Base-by-base conservation (phyloP, 1,284 basidiomycete species). In the Ceratobasidium sp. region DNA sequence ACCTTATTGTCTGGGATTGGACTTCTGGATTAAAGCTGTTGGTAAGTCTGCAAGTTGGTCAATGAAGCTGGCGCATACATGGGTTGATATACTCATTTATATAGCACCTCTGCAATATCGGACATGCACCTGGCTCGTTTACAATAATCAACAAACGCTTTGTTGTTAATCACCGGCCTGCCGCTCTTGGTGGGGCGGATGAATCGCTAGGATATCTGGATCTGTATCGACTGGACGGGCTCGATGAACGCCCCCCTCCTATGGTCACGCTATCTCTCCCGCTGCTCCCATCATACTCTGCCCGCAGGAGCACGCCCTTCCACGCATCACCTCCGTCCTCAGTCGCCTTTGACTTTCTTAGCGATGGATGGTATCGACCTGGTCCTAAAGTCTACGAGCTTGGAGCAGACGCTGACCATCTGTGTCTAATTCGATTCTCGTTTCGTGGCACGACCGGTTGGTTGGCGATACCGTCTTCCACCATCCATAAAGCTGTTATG, bases 1-100 rank as follows among this genome's bases (percentile, higher is more conserved):
- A 61, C 7, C 40, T 71, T 26, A 46, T 46, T 23, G 42, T 71
- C n/a, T 71, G 69, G 69, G 69, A 71, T 61, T 71, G 69, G 69
- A 20, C 54, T 44, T 44, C 52, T 26, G 69, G 69, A 4, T 40
- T 15, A 1, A 17, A 57, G 10, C 20, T 71, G 20, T 33, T 57
- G 10, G 69, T 71, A 17, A 46, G 69, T 28, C 48, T 3, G 10
- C 20, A 20, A 3, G 9, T 40, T 38, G 10, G 3, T 12, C 17
- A 10, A 10, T 17, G 33, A 15, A 13, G 13, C 13, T 46, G 44
- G 38, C 1, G 33, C 10, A 62, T 42, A 15, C 59, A n/a, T n/a
- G 12, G 7, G 38, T 7, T 62, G 42, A 59, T 28, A 40, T 1
- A 4, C n/a, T n/a, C 33, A 7, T 17, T 9, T 40, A 2, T 20